These are phyloP conservation scores for Ascochyta lentis DNA, from an alignment of 2,329 filamentous ascomycete species.

Conservation along the genomic window DNA sequence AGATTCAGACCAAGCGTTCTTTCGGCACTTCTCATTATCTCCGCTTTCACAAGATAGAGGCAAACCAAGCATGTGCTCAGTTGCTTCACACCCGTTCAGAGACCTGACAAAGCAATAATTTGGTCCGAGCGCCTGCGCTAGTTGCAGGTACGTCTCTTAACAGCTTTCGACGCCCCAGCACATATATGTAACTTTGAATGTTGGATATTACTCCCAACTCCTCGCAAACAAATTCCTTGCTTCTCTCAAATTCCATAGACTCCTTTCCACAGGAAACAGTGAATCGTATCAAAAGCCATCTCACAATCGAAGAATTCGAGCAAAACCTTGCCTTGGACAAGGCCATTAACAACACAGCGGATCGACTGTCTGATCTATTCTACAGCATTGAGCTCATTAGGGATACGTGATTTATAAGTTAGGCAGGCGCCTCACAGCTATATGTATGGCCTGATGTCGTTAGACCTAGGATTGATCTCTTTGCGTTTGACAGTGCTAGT, in stretches of 20 bases:
- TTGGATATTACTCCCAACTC: not conserved
- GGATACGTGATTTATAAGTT: no score
- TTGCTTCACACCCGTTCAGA: not conserved
- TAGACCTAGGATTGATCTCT: no score
- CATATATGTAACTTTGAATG: not conserved
- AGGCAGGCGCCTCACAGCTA: no score
- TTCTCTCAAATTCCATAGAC: not conserved
- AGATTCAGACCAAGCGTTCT: not conserved
- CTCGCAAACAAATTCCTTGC: no score
- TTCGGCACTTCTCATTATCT: not conserved
- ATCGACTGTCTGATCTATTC: not conserved
- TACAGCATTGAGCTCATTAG: not conserved
- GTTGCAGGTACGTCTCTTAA: not conserved
- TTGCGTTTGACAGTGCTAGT: no score
- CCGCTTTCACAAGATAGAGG: not conserved
- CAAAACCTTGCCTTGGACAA: not conserved
- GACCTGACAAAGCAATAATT: not conserved
- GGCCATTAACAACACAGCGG: not conserved
- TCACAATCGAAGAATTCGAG: not conserved
- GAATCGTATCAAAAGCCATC: not conserved
- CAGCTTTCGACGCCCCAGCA: not conserved
- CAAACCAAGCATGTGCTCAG: not conserved
- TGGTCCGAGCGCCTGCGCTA: not conserved
- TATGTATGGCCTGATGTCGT: no score
- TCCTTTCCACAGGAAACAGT: not conserved